Evolutionary conservation across 2,329 filamentous ascomycete species (phyloP).

Genomic region (Gnomoniopsis smithogilvyi): DNA sequence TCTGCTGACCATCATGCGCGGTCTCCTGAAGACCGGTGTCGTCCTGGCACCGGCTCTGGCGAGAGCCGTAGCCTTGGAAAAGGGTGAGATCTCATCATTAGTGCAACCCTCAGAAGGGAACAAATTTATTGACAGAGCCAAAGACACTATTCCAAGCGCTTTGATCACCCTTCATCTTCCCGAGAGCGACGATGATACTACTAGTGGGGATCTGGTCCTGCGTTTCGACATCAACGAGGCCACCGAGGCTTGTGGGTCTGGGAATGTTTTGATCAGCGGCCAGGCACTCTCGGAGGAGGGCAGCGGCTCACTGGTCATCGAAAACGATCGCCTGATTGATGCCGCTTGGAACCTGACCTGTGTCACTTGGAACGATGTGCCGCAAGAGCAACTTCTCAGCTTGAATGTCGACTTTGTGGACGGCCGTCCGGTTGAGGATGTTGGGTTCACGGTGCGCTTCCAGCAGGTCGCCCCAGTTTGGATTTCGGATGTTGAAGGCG

Average conservation of each 20-base stretch:
- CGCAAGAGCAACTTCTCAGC: slow-evolving; percentile 41
- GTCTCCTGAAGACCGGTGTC: slow-evolving; percentile 31
- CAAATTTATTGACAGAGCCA: not conserved
- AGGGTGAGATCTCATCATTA: not conserved
- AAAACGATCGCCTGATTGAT: slow-evolving; percentile 34
- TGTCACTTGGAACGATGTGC: slow-evolving; percentile 34
- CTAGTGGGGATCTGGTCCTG: slow-evolving; percentile 24
- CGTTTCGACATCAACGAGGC: slow-evolving; percentile 44
- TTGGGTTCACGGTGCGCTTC: slow-evolving; percentile 42
- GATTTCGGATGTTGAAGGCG: slow-evolving; percentile 40
- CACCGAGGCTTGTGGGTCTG: slow-evolving; percentile 41
- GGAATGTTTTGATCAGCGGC: slow-evolving; percentile 45
- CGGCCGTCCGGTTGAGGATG: slow-evolving; percentile 34
- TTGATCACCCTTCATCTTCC: slow-evolving; percentile 25
- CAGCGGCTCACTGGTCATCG: slow-evolving; percentile 37
- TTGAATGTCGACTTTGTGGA: slow-evolving; percentile 42
- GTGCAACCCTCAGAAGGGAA: not conserved
- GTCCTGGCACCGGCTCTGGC: slow-evolving; percentile 34
- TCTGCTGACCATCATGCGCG: slow-evolving; percentile 28
- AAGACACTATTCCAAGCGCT: slow-evolving; percentile 22
- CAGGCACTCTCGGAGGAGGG: slow-evolving; percentile 40
- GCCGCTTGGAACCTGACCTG: slow-evolving; percentile 49
- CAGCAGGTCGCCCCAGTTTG: slow-evolving; percentile 40
- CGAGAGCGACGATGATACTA: slow-evolving; percentile 3
- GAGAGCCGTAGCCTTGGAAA: slow-evolving; percentile 25